Conservation (phyloP, 1,284 basidiomycete genomes). For the Flammula alnicola region DNA sequence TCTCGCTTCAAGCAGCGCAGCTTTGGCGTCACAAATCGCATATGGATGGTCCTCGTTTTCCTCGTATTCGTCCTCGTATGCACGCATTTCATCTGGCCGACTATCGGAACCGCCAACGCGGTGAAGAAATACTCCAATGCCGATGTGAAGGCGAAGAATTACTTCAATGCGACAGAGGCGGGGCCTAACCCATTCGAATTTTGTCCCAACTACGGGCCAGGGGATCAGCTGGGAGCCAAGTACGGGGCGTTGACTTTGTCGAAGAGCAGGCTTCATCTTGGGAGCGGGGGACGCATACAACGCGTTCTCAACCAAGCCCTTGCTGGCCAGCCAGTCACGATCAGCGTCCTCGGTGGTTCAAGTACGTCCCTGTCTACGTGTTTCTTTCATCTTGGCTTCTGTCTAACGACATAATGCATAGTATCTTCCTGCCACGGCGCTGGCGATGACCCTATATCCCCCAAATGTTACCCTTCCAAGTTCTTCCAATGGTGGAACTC, state of each 20-base stretch:
- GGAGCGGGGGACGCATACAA: slow-evolving; percentile 85
- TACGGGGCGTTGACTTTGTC: slow-evolving; percentile 81
- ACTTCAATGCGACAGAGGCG: slow-evolving; percentile 60
- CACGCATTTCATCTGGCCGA: slow-evolving; percentile 60
- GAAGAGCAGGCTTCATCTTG: slow-evolving; percentile 79
- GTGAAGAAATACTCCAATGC: slow-evolving; percentile 48
- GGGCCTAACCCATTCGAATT: slow-evolving; percentile 85
- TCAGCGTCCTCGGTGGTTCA: slow-evolving; percentile 90
- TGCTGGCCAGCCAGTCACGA: slow-evolving; percentile 85
- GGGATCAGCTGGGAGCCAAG: slow-evolving; percentile 77
- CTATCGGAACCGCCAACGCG: slow-evolving; percentile 28
- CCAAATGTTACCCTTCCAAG: slow-evolving; percentile 85
- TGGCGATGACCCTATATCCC: slow-evolving; percentile 87
- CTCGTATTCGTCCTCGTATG: slow-evolving; percentile 65
- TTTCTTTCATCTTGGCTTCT: slow-evolving; percentile 5
- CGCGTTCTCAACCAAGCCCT: slow-evolving; percentile 85
- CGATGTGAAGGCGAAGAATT: slow-evolving; percentile 68
- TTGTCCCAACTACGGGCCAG: slow-evolving; percentile 86
- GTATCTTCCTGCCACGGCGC: slow-evolving; percentile 94
- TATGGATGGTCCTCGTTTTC: slow-evolving; percentile 69
- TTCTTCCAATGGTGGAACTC: slow-evolving; percentile 97
- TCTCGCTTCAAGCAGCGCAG: slow-evolving; percentile 59
- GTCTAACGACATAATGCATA: slow-evolving; percentile 31
- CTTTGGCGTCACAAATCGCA: slow-evolving; percentile 68
- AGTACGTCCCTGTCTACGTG: slow-evolving; percentile 59